Evolutionary conservation across 257 asterid species (phyloP).

Genomic region (Solanum gracilifrons): DNA sequence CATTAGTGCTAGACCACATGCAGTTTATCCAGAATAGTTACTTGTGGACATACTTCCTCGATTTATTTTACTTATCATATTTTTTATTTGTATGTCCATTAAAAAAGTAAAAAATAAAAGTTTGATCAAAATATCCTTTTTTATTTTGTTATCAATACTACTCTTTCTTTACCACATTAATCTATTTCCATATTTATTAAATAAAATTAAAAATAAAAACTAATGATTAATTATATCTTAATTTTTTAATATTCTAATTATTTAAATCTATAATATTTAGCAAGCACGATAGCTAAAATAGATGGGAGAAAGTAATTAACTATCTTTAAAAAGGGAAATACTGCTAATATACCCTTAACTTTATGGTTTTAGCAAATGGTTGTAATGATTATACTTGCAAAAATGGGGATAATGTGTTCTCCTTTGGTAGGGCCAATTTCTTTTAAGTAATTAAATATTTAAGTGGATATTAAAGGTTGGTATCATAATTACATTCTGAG

Average conservation of each 20-base stretch:
- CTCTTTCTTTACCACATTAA: not conserved
- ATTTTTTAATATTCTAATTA: no score
- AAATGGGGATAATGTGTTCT: constrained; percentile 9
- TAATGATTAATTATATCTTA: not conserved
- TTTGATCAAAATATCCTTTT: not conserved
- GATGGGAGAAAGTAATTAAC: not conserved
- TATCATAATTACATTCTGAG: constrained; percentile 25
- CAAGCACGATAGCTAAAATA: not conserved
- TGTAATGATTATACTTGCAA: constrained; percentile 27
- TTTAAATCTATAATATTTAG: not conserved
- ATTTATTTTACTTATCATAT: not conserved
- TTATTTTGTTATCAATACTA: not conserved
- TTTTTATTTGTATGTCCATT: not conserved
- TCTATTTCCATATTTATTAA: not conserved
- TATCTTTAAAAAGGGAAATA: not conserved
- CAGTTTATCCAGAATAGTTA: not conserved
- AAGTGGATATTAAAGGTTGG: constrained; percentile 13
- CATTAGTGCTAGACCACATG: not conserved
- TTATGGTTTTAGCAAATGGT: constrained; percentile 15
- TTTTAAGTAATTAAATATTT: constrained; percentile 1
- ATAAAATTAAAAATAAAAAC: no score
- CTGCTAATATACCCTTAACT: not conserved
- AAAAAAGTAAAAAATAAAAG: not conserved
- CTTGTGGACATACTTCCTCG: not conserved
- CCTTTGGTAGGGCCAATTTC: constrained; percentile 9